Conservation (phyloP, 257 asterid species). For the Primulina eburnea region DNA sequence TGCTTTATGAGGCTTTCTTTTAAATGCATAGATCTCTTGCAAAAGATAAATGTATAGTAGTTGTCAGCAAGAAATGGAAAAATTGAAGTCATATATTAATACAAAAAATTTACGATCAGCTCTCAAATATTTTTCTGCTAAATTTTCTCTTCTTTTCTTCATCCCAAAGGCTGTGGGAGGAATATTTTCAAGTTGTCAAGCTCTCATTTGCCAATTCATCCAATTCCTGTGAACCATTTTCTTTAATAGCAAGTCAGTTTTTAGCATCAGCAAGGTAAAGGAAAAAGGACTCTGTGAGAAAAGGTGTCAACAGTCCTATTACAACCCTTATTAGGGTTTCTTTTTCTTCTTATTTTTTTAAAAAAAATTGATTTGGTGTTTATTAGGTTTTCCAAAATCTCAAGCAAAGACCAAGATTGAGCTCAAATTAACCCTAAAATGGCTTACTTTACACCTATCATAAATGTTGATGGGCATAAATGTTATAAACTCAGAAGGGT, state of each 20-base stretch:
- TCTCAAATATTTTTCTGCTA: slow-evolving; percentile 26
- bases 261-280: slow-evolving; percentile 32
- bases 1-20: slow-evolving; percentile 30
- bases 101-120: slow-evolving; percentile 45
- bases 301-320: slow-evolving; percentile 29
- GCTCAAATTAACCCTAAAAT: slow-evolving; percentile 36
- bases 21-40: slow-evolving; percentile 47
- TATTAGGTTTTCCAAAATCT: neutral
- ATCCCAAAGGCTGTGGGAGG: slow-evolving; percentile 28
- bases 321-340: slow-evolving; percentile 32
- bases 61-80: slow-evolving; percentile 39
- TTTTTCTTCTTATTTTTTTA: neutral
- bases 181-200: slow-evolving; percentile 44
- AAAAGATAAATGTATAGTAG: slow-evolving; percentile 27
- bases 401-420: slow-evolving; percentile 12
- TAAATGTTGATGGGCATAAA: neutral
- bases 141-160: slow-evolving; percentile 21
- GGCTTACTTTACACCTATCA: slow-evolving; percentile 25
- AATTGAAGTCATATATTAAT: slow-evolving; percentile 25
- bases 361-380: neutral
- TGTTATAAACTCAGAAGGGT: neutral
- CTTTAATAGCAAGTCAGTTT: slow-evolving; percentile 30
- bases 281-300: slow-evolving; percentile 30
- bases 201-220: slow-evolving; percentile 42
- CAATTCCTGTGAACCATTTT: slow-evolving; percentile 14